These are phyloP conservation scores for Leccinum longicurvipes DNA, from an alignment of 768 basidiomycete species.

Conservation along the genomic window DNA sequence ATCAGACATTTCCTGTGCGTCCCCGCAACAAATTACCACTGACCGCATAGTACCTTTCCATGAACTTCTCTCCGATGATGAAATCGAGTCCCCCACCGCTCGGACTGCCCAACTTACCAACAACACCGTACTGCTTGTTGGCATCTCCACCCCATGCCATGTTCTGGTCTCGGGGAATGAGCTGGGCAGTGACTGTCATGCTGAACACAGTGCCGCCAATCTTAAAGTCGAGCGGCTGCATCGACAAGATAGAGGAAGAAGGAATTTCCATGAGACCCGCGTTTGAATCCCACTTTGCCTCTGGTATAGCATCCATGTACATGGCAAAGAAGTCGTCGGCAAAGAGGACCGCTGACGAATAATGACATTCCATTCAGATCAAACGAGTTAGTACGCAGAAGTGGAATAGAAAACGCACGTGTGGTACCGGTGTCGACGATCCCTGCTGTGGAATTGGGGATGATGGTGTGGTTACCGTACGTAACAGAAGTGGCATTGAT, in stretches of 20 bases:
- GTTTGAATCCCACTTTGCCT: not conserved
- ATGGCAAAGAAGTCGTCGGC: constrained; percentile 10
- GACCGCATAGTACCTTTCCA: not conserved
- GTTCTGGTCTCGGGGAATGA: not conserved
- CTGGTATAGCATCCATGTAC: constrained; percentile 14
- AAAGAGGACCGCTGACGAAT: constrained; percentile 5
- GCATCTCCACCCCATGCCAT: not conserved
- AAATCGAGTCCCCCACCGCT: not conserved
- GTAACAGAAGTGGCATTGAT: constrained; percentile 20
- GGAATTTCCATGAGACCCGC: constrained; percentile 11
- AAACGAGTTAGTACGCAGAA: not conserved
- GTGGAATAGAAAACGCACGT: not conserved
- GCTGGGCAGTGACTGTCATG: not conserved
- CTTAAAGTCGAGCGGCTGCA: constrained; percentile 11
- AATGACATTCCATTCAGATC: not conserved
- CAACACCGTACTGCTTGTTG: not conserved
- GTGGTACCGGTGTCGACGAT: not conserved
- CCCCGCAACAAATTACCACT: too few relatives aligned
- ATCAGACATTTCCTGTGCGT: not conserved
- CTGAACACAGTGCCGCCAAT: not conserved
- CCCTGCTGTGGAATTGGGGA: constrained; percentile 5
- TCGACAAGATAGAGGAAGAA: not conserved
- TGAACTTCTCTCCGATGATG: not conserved
- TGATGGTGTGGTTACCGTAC: constrained; percentile 10
- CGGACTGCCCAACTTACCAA: not conserved